Percentiles rank a stretch among this genome's conserved stretches.
phyloP scores from a whole-genome alignment of 2,329 filamentous ascomycete genomes.

The Neofusicoccum umdonicola region DNA sequence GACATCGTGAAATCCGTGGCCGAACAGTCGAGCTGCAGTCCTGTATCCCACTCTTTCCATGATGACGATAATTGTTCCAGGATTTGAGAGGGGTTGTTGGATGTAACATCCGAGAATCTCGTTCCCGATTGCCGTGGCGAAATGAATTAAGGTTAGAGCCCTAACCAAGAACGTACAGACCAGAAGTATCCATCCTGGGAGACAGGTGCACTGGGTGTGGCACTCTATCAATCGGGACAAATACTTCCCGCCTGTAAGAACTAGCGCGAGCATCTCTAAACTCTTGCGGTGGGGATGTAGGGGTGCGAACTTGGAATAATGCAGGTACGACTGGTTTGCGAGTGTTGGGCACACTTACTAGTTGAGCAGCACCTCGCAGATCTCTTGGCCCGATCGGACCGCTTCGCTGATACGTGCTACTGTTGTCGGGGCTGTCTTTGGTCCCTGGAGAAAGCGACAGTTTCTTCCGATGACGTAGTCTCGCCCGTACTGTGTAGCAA shows the following conservation, averaged over 20 bases:
- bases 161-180: background rate
- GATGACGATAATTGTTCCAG: background rate
- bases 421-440: conserved; percentile 62
- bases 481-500: conserved; percentile 69
- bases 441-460: conserved; percentile 73
- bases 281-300: background rate
- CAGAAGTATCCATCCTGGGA: background rate
- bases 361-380: conserved; percentile 70
- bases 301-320: background rate
- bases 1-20: background rate
- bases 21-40: background rate
- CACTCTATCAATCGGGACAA: background rate
- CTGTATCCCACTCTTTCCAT: no score
- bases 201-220: background rate
- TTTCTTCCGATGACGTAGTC: conserved; percentile 71
- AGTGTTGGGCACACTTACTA: conserved; percentile 48
- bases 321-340: background rate
- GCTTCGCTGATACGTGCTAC: conserved; percentile 61
- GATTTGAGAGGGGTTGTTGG: background rate
- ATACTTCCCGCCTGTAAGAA: background rate
- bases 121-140: background rate
- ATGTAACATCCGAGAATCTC: background rate
- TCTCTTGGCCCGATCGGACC: conserved; percentile 60
- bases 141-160: background rate
- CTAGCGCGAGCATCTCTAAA: background rate